A percentile compares a stretch with the other conserved stretches of the same genome.
Evolutionary conservation across 2,329 filamentous ascomycete genomes (phyloP).

Genomic region (Trichothecium roseum): DNA sequence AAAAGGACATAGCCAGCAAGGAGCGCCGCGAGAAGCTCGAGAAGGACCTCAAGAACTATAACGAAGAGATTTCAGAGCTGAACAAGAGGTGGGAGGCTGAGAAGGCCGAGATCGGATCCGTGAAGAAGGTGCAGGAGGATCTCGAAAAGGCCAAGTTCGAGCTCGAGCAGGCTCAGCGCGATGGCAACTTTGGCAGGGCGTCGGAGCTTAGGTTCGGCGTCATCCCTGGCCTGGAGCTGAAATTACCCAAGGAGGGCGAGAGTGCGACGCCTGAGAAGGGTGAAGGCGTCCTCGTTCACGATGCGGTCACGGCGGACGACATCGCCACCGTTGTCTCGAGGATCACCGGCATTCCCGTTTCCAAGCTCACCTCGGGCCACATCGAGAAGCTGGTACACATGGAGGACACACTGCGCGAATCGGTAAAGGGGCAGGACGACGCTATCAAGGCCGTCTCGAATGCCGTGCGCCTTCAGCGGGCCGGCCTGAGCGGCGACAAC

Average conservation of each 20-base stretch:
- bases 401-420: slow-evolving; percentile 78
- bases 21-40: slow-evolving; percentile 84
- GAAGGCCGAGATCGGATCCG: slow-evolving; percentile 69
- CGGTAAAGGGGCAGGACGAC: slow-evolving; percentile 87
- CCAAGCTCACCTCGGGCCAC: slow-evolving; percentile 85
- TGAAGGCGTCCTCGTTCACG: slow-evolving; percentile 64
- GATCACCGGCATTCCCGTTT: slow-evolving; percentile 85
- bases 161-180: slow-evolving; percentile 75
- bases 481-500: slow-evolving; percentile 85
- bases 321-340: slow-evolving; percentile 87
- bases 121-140: slow-evolving; percentile 83
- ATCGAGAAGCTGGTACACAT: slow-evolving; percentile 92
- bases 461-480: slow-evolving; percentile 86
- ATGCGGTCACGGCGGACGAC: slow-evolving; percentile 90
- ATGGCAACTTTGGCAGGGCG: slow-evolving; percentile 83
- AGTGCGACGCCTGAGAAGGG: slow-evolving; percentile 17
- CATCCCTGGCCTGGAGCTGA: slow-evolving; percentile 72
- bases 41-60: slow-evolving; percentile 60
- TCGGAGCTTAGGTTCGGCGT: slow-evolving; percentile 81
- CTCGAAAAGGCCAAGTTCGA: slow-evolving; percentile 78
- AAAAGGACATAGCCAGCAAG: slow-evolving; percentile 80
- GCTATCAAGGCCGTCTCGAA: slow-evolving; percentile 85
- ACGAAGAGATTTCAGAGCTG: slow-evolving; percentile 65
- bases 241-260: slow-evolving; percentile 66
- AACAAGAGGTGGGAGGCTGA: slow-evolving; percentile 87